Conservation (phyloP, 2,329 filamentous ascomycete species). For the Cladosporium sp. region DNA sequence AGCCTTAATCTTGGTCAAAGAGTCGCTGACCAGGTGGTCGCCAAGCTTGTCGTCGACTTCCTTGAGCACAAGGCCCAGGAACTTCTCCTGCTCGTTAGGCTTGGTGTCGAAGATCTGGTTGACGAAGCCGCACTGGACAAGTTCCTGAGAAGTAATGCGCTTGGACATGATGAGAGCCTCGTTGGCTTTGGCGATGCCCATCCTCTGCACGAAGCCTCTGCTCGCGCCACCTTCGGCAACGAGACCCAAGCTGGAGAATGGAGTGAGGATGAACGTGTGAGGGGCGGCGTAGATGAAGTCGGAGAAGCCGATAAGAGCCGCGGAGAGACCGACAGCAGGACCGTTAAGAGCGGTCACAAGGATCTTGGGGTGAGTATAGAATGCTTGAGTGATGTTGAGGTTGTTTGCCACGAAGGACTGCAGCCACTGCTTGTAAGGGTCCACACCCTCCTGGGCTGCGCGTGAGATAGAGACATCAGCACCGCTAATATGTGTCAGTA, state of each 20-base stretch:
- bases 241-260: constrained; percentile 85
- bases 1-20: constrained; percentile 79
- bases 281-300: constrained; percentile 92
- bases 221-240: constrained; percentile 86
- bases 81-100: constrained; percentile 64
- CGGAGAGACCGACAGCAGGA: constrained; percentile 83
- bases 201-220: constrained; percentile 72
- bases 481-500: constrained; percentile 55
- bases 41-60: constrained; percentile 84
- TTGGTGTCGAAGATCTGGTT: constrained; percentile 74
- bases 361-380: constrained; percentile 92
- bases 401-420: constrained; percentile 78
- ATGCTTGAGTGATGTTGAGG: constrained; percentile 83
- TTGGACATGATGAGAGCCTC: constrained; percentile 92
- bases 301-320: constrained; percentile 76
- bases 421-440: constrained; percentile 61
- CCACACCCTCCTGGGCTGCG: constrained; percentile 35
- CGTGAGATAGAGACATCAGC: constrained; percentile 69
- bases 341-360: constrained; percentile 90
- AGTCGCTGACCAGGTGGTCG: constrained; percentile 74
- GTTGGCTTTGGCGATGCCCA: constrained; percentile 80
- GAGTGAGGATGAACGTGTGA: constrained; percentile 81
- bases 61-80: constrained; percentile 67
- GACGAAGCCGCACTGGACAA: constrained; percentile 76
- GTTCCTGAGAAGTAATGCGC: constrained; percentile 69